A percentile compares a stretch with the other conserved stretches of the same genome.
phyloP scores from a whole-genome alignment of 192 early-diverging fungal species.

The Backusella morwellensis region DNA sequence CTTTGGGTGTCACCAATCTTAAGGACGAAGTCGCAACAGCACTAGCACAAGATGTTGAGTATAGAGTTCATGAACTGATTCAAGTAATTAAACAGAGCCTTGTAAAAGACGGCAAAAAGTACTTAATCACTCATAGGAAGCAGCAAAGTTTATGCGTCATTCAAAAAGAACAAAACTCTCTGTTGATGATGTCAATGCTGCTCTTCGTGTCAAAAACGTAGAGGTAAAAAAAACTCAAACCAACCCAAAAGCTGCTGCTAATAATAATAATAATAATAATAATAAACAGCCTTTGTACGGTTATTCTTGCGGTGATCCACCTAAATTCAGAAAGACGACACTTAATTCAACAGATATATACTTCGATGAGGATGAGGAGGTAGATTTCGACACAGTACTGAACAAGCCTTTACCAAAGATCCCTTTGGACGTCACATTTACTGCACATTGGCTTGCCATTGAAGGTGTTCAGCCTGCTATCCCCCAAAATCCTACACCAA shows the following conservation, averaged over 20 bases:
- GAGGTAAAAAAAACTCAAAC: constrained; percentile 53
- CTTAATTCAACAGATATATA: constrained; percentile 71
- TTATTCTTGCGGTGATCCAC: constrained; percentile 64
- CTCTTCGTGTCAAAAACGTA: constrained; percentile 87
- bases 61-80: constrained; percentile 90
- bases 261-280: background rate
- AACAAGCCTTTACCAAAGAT: constrained; percentile 86
- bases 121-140: constrained; percentile 58
- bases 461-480: constrained; percentile 99
- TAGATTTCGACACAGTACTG: constrained; percentile 88
- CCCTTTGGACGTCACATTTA: constrained; percentile 85
- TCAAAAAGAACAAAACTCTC: constrained; percentile 79
- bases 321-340: constrained; percentile 69
- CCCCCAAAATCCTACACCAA: constrained; percentile 90
- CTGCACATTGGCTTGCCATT: constrained; percentile 97
- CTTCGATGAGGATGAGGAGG: constrained; percentile 91
- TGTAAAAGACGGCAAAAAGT: background rate
- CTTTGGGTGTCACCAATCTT: constrained; percentile 75
- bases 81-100: constrained; percentile 41
- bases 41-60: constrained; percentile 92
- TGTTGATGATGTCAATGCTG: constrained; percentile 87
- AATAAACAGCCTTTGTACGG: constrained; percentile 83
- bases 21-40: constrained; percentile 85
- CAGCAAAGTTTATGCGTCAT: constrained; percentile 96
- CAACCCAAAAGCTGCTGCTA: background rate